Evolutionary conservation across 1,284 basidiomycete species (phyloP).

Genomic region (Fistulina hepatica): DNA sequence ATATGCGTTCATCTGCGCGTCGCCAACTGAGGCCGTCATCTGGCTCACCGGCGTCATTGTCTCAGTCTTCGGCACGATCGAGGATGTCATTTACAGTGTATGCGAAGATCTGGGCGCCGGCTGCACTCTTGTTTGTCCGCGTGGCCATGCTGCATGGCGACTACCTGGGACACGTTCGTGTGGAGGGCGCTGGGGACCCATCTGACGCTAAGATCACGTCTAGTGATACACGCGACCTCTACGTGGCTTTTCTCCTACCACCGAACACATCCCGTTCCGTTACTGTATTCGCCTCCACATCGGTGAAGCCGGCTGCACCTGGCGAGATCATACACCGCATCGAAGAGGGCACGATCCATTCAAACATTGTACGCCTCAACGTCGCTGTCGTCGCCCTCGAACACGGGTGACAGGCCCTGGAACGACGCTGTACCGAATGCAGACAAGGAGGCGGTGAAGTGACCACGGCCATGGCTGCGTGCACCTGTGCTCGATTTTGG

Average conservation of each 20-base stretch:
- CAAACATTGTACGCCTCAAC: slow-evolving; percentile 80
- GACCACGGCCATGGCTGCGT: slow-evolving; percentile 57
- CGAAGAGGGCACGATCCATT: slow-evolving; percentile 90
- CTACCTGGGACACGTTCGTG: slow-evolving; percentile 74
- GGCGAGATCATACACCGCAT: slow-evolving; percentile 90
- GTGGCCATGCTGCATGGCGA: slow-evolving; percentile 86
- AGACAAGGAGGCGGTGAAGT: slow-evolving; percentile 32
- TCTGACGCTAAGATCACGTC: too few species aligned
- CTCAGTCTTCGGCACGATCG: slow-evolving; percentile 82
- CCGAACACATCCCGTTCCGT: slow-evolving; percentile 45
- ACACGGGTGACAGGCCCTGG: slow-evolving; percentile 78
- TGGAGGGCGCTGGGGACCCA: slow-evolving; percentile 30
- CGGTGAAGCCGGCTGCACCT: slow-evolving; percentile 70
- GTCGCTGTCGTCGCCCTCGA: slow-evolving; percentile 71
- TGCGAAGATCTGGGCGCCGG: slow-evolving; percentile 73
- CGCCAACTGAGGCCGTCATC: slow-evolving; percentile 89
- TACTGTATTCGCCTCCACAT: slow-evolving; percentile 60
- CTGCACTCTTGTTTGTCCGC: slow-evolving; percentile 76
- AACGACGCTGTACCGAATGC: slow-evolving; percentile 76
- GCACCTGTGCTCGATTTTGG: slow-evolving; percentile 92
- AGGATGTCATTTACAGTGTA: slow-evolving; percentile 95
- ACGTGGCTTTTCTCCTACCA: slow-evolving; percentile 80
- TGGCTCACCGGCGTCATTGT: slow-evolving; percentile 83
- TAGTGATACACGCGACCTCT: slow-evolving; percentile 57
- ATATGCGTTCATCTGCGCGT: too few species aligned